Evolutionary conservation across 495 filamentous ascomycete genomes (phyloP).

Genomic region (Emericellopsis terricola): DNA sequence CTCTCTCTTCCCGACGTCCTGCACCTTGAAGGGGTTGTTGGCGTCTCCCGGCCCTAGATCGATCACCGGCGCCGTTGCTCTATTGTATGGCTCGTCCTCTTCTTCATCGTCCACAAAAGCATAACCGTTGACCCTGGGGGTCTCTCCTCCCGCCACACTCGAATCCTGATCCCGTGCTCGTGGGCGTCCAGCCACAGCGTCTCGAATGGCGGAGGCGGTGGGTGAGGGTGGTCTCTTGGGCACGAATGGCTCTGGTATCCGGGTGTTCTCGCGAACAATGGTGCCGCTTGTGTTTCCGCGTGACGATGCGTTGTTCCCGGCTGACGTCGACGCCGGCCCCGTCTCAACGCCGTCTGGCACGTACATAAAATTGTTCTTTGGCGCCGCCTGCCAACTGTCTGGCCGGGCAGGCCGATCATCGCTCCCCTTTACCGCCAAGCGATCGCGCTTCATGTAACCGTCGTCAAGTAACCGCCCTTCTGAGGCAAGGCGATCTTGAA

Average conservation of each 20-base stretch:
- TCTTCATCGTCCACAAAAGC: slow-evolving; percentile 80
- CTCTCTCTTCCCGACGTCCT: slow-evolving; percentile 60
- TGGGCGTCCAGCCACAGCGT: slow-evolving; percentile 66
- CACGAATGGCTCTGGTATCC: slow-evolving; percentile 32
- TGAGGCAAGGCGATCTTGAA: slow-evolving; percentile 41
- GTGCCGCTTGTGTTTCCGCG: slow-evolving; percentile 46
- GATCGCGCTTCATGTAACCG: slow-evolving; percentile 30
- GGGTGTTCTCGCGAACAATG: slow-evolving; percentile 73
- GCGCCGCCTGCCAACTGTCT: slow-evolving; percentile 53
- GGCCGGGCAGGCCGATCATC: slow-evolving; percentile 62
- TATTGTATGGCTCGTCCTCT: slow-evolving; percentile 13
- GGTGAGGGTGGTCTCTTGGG: slow-evolving; percentile 46
- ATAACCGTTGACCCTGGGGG: slow-evolving; percentile 81
- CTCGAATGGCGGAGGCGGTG: slow-evolving; percentile 66
- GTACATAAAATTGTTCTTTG: slow-evolving; percentile 84
- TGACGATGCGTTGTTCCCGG: slow-evolving; percentile 50
- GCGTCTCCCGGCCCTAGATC: slow-evolving; percentile 40
- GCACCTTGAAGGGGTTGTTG: slow-evolving; percentile 69
- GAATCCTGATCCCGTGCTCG: slow-evolving; percentile 46
- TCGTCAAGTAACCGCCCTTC: slow-evolving; percentile 24
- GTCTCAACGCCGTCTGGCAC: slow-evolving; percentile 56
- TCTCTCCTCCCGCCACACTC: slow-evolving; percentile 47
- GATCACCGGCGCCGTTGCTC: slow-evolving; percentile 10
- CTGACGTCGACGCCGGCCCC: slow-evolving; percentile 40
- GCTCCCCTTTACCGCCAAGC: slow-evolving; percentile 37